Percentiles rank a stretch among this genome's conserved stretches.
Conservation (phyloP, 2,329 filamentous ascomycete species). For the Simplicillium sp. region DNA sequence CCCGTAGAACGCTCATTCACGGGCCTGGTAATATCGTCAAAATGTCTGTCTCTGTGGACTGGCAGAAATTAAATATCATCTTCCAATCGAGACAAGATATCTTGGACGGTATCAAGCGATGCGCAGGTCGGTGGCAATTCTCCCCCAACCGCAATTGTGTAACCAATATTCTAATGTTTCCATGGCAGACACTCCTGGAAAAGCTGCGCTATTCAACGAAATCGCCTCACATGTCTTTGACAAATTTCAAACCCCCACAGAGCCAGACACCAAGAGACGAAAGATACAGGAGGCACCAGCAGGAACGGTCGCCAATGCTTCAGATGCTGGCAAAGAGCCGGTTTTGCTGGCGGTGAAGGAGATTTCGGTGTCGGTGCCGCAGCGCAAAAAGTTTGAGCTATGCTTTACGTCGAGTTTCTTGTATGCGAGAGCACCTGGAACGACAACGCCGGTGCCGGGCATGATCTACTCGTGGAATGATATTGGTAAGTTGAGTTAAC, state of each 20-base stretch:
- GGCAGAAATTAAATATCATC: conserved; percentile 37
- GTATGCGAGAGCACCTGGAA: conserved; percentile 45
- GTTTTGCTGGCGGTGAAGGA: conserved; percentile 54
- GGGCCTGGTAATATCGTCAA: too few species aligned
- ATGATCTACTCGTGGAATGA: conserved; percentile 52
- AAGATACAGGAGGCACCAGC: conserved; percentile 33
- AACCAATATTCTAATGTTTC: conserved; percentile 1
- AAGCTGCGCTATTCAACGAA: conserved; percentile 45
- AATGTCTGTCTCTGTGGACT: conserved; percentile 38
- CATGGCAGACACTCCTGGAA: conserved; percentile 36
- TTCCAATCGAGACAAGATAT: conserved; percentile 50
- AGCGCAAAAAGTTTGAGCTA: conserved; percentile 59
- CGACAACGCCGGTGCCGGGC: conserved; percentile 39
- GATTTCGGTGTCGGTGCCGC: conserved; percentile 57
- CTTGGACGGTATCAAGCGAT: conserved; percentile 39
- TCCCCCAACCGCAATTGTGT: not conserved
- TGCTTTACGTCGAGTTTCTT: conserved; percentile 51
- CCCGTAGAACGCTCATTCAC: too few species aligned
- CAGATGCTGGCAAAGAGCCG: conserved; percentile 36
- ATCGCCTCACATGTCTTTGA: conserved; percentile 42
- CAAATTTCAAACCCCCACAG: conserved; percentile 27
- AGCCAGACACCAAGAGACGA: conserved; percentile 42
- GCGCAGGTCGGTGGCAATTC: conserved; percentile 33
- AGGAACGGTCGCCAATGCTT: conserved; percentile 13
- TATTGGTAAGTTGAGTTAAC: conserved; percentile 38